Conservation (phyloP, 805 yeast species). For the Yamadazyma phyllophila region DNA sequence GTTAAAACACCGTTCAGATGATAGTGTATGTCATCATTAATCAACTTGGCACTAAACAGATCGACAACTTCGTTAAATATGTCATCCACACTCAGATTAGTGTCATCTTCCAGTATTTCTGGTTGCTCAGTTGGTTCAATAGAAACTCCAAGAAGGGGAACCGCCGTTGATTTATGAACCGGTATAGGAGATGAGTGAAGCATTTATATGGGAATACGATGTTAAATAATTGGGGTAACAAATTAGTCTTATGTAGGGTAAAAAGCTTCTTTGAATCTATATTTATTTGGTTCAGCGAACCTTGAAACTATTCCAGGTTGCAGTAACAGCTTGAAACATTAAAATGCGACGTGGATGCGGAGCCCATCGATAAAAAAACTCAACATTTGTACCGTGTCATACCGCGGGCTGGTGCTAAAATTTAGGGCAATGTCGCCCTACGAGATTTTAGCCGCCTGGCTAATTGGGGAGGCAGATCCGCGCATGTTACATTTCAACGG, state of each 20-base stretch:
- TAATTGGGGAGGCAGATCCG: background rate
- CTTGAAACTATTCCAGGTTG: background rate
- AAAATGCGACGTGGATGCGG: constrained; percentile 3
- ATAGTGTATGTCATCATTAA: background rate
- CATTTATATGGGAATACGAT: background rate
- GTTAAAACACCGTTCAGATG: constrained; percentile 21
- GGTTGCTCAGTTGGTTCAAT: background rate
- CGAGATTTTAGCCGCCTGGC: too few relatives aligned
- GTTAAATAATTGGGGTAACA: too few relatives aligned
- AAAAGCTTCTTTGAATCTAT: background rate
- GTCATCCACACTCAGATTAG: constrained; percentile 4
- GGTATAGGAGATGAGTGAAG: background rate
- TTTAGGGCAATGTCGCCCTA: too few relatives aligned
- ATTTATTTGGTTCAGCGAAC: background rate
- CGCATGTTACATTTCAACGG: constrained; percentile 1
- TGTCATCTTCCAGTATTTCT: constrained; percentile 6
- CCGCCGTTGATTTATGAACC: background rate
- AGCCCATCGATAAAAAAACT: background rate
- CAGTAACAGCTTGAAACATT: constrained; percentile 1
- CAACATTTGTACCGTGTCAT: background rate
- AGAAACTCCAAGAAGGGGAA: background rate
- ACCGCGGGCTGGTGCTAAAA: background rate
- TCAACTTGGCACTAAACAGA: constrained; percentile 9
- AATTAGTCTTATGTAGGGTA: background rate
- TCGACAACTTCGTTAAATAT: constrained; percentile 5